Percentiles rank a stretch among this genome's conserved stretches.
phyloP scores from a whole-genome alignment of 2,329 filamentous ascomycete genomes.

The Pleomassaria siparia region DNA sequence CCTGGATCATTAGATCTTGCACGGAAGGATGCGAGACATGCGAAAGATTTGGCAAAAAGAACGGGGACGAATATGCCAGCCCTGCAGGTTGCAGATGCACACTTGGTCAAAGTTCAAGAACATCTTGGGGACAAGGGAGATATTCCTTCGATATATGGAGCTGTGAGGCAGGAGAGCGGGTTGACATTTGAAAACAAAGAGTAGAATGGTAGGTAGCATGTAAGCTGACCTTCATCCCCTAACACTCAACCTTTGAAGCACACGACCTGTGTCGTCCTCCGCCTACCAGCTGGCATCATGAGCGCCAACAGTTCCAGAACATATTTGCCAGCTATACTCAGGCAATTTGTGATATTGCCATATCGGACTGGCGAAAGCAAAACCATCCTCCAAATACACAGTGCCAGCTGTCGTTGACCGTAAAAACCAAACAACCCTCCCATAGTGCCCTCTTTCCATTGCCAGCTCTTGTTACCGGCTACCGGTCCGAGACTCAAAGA shows the following conservation, averaged over 20 bases:
- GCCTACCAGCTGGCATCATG: too few relatives aligned
- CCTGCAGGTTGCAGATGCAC: conserved; percentile 64
- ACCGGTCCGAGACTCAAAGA: too few relatives aligned
- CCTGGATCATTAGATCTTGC: too few relatives aligned
- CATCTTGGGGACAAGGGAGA: conserved; percentile 72
- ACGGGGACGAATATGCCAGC: conserved; percentile 65
- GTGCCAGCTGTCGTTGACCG: background rate
- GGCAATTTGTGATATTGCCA: background rate
- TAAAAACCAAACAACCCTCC: background rate
- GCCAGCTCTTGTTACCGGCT: background rate
- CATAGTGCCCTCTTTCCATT: background rate
- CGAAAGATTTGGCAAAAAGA: conserved; percentile 64
- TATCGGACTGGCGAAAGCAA: background rate
- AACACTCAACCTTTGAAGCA: background rate
- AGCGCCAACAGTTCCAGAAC: too few relatives aligned
- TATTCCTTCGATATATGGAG: conserved; percentile 80
- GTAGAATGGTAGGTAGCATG: conserved; percentile 6
- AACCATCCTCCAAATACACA: background rate
- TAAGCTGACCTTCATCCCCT: background rate
- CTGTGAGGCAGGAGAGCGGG: conserved; percentile 71
- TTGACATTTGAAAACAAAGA: conserved; percentile 64
- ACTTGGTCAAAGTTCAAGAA: conserved; percentile 69
- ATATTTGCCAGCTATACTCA: background rate
- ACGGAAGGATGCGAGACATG: conserved; percentile 79
- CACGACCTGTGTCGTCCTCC: background rate